phyloP scores from a whole-genome alignment of 2,329 filamentous ascomycete genomes.

The Colletotrichum nymphaeae region DNA sequence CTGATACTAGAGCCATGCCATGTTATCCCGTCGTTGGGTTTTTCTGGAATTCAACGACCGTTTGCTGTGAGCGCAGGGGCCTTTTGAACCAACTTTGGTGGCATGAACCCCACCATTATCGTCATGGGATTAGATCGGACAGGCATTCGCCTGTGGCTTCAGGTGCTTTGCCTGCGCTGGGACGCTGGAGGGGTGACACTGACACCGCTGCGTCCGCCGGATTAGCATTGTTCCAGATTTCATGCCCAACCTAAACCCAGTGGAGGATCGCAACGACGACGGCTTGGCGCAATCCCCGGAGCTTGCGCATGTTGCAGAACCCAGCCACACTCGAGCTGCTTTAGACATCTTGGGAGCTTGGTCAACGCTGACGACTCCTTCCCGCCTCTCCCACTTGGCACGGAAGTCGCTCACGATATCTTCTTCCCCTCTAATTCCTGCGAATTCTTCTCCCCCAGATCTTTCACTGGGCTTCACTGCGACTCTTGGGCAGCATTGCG shows the following conservation, averaged over 20 bases:
- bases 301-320: conserved; percentile 36
- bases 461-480: background rate
- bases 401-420: conserved; percentile 14
- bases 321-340: conserved; percentile 35
- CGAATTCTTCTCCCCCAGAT: background rate
- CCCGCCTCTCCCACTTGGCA: conserved; percentile 31
- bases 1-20: background rate
- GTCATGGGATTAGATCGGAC: conserved; percentile 7
- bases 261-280: conserved; percentile 21
- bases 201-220: conserved; percentile 22
- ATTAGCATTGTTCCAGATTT: conserved; percentile 35
- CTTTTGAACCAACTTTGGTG: conserved; percentile 8
- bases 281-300: conserved; percentile 34
- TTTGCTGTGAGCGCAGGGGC: conserved; percentile 9
- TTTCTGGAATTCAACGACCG: background rate
- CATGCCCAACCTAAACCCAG: conserved; percentile 22
- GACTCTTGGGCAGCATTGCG: conserved; percentile 7
- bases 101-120: conserved; percentile 32
- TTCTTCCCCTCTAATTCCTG: conserved; percentile 5
- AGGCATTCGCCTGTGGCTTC: conserved; percentile 11
- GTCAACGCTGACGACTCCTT: conserved; percentile 36
- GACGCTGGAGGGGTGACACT: conserved; percentile 5
- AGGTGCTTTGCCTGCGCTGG: conserved; percentile 8
- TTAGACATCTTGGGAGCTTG: conserved; percentile 28
- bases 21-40: background rate